These are phyloP conservation scores for Cyclanthera cordifolia DNA, from an alignment of 306 rosid species.

Conservation along the genomic window DNA sequence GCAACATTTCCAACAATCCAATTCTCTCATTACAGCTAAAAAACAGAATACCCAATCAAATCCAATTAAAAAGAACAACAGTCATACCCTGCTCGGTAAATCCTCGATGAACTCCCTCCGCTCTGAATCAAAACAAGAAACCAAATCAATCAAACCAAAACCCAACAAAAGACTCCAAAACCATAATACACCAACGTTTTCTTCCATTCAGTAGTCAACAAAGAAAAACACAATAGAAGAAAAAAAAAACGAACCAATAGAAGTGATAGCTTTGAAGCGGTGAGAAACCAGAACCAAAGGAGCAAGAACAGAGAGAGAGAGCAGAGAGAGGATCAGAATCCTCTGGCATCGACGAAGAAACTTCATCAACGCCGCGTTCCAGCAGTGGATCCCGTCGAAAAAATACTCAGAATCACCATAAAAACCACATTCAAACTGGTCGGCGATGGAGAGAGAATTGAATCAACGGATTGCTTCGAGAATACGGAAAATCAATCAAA, in stretches of 20 bases:
- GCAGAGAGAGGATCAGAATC: conserved; percentile 76
- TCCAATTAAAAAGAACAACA: conserved; percentile 17
- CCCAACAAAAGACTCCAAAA: no score
- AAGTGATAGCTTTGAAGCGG: conserved; percentile 32
- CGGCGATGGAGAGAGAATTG: conserved; percentile 31
- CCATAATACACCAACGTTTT: not conserved
- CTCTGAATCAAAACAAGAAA: conserved; percentile 35
- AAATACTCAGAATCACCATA: conserved; percentile 18
- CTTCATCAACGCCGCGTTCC: conserved; percentile 45
- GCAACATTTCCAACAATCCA: not conserved
- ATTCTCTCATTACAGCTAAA: conserved; percentile 12
- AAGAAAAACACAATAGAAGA: not conserved
- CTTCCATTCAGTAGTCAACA: not conserved
- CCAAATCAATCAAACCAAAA: conserved; percentile 14
- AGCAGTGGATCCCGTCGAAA: conserved; percentile 8
- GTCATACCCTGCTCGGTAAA: conserved; percentile 59
- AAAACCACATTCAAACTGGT: conserved; percentile 37
- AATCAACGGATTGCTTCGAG: conserved; percentile 28
- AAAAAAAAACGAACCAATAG: conserved; percentile 28
- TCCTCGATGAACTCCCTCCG: conserved; percentile 54
- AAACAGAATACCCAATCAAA: not conserved
- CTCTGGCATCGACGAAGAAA: conserved; percentile 68
- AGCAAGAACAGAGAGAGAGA: conserved; percentile 65
- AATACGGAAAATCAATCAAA: conserved; percentile 12
- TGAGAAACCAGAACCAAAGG: conserved; percentile 59